Conservation (phyloP, 768 basidiomycete species). For the Lentinula detonsa region DNA sequence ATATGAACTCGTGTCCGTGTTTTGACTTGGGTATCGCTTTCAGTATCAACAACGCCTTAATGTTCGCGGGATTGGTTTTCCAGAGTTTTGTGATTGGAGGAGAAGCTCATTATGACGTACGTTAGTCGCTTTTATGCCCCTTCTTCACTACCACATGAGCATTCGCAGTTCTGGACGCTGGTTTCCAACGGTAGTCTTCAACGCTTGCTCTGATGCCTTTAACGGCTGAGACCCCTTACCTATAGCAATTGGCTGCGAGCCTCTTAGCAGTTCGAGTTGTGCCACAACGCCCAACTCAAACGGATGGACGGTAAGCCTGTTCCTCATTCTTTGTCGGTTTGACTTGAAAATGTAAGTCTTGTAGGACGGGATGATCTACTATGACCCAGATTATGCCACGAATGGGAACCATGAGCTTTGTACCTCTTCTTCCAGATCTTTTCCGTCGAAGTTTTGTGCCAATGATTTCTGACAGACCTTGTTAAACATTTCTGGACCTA, state of each 20-base stretch:
- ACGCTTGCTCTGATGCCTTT: not conserved
- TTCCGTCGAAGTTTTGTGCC: not conserved
- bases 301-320: slow-evolving; percentile 33
- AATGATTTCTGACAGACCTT: slow-evolving; percentile 17
- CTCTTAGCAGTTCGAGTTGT: slow-evolving; percentile 26
- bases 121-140: slow-evolving; percentile 6
- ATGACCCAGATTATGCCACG: slow-evolving; percentile 30
- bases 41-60: slow-evolving; percentile 31
- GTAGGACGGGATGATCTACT: slow-evolving; percentile 33
- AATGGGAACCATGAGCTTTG: slow-evolving; percentile 32
- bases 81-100: slow-evolving; percentile 29
- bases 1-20: not conserved
- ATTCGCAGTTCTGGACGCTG: slow-evolving; percentile 31
- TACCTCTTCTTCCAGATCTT: slow-evolving; percentile 9
- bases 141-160: not conserved
- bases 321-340: not conserved
- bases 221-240: not conserved
- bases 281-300: slow-evolving; percentile 27
- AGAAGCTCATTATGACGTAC: slow-evolving; percentile 32
- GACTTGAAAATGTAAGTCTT: not conserved
- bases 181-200: slow-evolving; percentile 24
- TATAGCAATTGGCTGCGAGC: slow-evolving; percentile 32
- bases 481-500: slow-evolving; percentile 33
- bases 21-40: not conserved
- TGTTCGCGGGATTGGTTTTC: slow-evolving; percentile 32